Conservation (phyloP, 768 basidiomycete species). For the Cystofilobasidium ferigula region DNA sequence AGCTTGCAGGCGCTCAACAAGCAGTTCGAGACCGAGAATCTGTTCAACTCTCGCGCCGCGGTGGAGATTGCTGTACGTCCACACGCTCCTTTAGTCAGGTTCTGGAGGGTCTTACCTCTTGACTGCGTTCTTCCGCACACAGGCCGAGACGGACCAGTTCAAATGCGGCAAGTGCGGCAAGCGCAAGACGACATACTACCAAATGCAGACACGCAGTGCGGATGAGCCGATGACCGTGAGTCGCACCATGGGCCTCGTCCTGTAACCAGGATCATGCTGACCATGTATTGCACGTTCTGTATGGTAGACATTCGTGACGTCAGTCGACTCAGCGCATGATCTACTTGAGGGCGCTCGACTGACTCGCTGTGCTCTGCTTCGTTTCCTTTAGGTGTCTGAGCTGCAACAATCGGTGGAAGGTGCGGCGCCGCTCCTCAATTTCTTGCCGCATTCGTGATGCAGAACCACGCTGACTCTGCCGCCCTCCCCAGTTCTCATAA, state of each 20-base stretch:
- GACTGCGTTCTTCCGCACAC: conserved; percentile 28
- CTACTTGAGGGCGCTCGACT: conserved; percentile 41
- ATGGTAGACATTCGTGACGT: conserved; percentile 74
- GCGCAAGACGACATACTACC: conserved; percentile 65
- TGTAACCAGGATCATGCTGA: background rate
- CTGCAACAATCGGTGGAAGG: conserved; percentile 46
- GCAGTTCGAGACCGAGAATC: conserved; percentile 70
- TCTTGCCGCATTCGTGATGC: too few species aligned
- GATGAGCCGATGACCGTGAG: conserved; percentile 97
- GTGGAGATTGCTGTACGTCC: conserved; percentile 45
- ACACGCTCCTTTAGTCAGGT: background rate
- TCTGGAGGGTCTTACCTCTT: background rate
- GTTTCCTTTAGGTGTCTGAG: conserved; percentile 45
- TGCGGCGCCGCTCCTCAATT: background rate
- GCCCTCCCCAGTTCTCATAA: too few species aligned
- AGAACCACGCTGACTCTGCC: too few species aligned
- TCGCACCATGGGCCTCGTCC: conserved; percentile 26
- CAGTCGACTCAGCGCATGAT: too few species aligned
- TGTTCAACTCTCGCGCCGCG: conserved; percentile 83
- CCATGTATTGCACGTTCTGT: background rate
- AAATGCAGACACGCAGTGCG: conserved; percentile 92
- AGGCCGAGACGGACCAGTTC: conserved; percentile 96
- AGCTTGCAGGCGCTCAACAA: conserved; percentile 74
- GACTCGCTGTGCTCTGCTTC: conserved; percentile 15
- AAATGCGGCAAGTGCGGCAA: conserved; percentile 92